These are phyloP conservation scores for Articulospora tetracladia DNA, from an alignment of 495 filamentous ascomycete species.

Conservation along the genomic window DNA sequence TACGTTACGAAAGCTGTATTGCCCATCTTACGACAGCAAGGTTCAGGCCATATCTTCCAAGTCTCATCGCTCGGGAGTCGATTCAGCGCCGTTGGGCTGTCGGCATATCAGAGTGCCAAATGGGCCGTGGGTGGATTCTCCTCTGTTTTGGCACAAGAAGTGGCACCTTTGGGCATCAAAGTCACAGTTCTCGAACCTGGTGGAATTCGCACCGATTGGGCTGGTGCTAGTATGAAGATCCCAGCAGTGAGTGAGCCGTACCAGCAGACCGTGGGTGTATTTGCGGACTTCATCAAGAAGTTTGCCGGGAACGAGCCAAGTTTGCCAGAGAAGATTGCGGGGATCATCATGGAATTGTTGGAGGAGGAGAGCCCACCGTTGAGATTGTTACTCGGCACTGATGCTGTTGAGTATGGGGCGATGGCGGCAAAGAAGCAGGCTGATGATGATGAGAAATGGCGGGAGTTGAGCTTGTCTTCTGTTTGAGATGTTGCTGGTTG, in stretches of 20 bases:
- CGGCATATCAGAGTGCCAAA: constrained; percentile 8
- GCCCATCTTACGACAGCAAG: constrained; percentile 41
- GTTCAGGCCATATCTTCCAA: constrained; percentile 36
- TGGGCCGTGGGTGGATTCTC: constrained; percentile 27
- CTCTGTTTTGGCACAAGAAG: constrained; percentile 20
- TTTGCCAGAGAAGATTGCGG: constrained; percentile 25
- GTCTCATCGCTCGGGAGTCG: constrained; percentile 3
- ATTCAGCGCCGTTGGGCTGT: not conserved
- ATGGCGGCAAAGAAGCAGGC: constrained; percentile 17
- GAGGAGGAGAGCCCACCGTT: constrained; percentile 23
- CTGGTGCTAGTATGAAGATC: constrained; percentile 23
- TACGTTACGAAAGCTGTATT: constrained; percentile 41
- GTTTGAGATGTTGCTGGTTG: not conserved
- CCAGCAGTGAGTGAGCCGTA: constrained; percentile 27
- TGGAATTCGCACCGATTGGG: constrained; percentile 31
- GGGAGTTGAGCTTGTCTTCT: constrained; percentile 19
- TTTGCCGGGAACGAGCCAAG: constrained; percentile 7
- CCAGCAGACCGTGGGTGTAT: constrained; percentile 18
- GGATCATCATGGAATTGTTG: constrained; percentile 22
- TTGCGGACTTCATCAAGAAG: not conserved
- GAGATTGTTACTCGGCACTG: constrained; percentile 27
- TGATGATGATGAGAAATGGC: constrained; percentile 27
- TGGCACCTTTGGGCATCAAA: constrained; percentile 27
- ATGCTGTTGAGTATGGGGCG: constrained; percentile 25
- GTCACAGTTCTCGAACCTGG: constrained; percentile 30